Percentiles rank a stretch among this genome's conserved stretches.
These are phyloP conservation scores for Aspergillus egyptiacus DNA, from an alignment of 495 filamentous ascomycete genomes.

Conservation along the genomic window DNA sequence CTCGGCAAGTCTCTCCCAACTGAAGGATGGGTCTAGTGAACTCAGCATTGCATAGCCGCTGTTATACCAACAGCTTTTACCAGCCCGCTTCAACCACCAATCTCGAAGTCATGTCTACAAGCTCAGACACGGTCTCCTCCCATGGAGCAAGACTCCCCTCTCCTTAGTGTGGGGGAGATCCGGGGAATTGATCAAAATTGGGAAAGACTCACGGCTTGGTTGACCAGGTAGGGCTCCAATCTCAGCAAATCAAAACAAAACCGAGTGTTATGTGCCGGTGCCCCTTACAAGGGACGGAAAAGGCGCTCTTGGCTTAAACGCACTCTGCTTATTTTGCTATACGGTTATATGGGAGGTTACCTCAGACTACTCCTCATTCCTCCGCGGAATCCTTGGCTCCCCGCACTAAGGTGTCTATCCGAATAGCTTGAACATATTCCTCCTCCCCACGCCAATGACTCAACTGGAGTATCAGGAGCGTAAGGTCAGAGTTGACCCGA, in stretches of 20 bases:
- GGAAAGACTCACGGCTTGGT: background rate
- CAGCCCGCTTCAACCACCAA: background rate
- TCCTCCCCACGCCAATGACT: background rate
- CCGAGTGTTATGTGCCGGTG: no score
- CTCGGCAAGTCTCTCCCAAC: no score
- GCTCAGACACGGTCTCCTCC: background rate
- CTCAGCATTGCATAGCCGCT: background rate
- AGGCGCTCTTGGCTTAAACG: background rate
- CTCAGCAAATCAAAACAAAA: background rate
- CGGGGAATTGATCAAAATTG: background rate
- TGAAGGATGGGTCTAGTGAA: no score
- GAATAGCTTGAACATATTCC: background rate
- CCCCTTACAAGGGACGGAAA: background rate
- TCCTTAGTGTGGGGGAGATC: background rate
- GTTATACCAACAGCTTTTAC: background rate
- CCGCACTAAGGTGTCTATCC: background rate
- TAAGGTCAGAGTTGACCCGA: background rate
- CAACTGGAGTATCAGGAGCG: background rate
- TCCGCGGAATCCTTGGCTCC: background rate
- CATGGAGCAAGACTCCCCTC: background rate
- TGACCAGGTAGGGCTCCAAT: background rate
- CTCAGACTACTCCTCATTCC: background rate
- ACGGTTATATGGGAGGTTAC: background rate
- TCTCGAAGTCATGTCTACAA: background rate
- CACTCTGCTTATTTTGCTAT: background rate